Conservation (phyloP, 2,329 filamentous ascomycete genomes). For the Alternaria burnsii region DNA sequence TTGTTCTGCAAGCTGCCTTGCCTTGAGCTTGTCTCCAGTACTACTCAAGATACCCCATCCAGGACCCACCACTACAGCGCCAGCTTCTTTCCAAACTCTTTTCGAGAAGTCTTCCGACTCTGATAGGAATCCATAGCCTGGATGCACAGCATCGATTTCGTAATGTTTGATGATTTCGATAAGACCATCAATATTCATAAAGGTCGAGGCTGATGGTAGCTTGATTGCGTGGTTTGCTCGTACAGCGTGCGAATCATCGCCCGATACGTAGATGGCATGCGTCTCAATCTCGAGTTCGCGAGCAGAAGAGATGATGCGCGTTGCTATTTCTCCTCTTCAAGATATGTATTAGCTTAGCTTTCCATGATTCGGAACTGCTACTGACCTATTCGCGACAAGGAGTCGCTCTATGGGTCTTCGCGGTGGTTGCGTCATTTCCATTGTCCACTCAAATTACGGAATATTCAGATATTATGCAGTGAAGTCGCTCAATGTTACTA, state of each 20-base stretch:
- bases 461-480: neutral
- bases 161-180: slow-evolving; percentile 59
- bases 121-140: slow-evolving; percentile 70
- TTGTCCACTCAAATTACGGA: neutral
- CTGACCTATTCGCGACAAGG: slow-evolving; percentile 63
- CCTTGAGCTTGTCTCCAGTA: slow-evolving; percentile 65
- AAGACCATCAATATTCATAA: slow-evolving; percentile 62
- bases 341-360: neutral
- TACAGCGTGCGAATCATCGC: slow-evolving; percentile 64
- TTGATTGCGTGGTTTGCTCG: slow-evolving; percentile 61
- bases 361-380: neutral
- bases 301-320: slow-evolving; percentile 67
- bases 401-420: slow-evolving; percentile 58
- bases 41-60: slow-evolving; percentile 64
- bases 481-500: neutral
- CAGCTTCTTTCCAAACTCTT: slow-evolving; percentile 60
- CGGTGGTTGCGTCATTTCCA: slow-evolving; percentile 36
- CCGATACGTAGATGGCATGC: slow-evolving; percentile 63
- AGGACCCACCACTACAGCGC: slow-evolving; percentile 62
- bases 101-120: slow-evolving; percentile 62
- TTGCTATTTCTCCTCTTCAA: slow-evolving; percentile 69
- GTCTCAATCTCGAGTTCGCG: slow-evolving; percentile 66
- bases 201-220: slow-evolving; percentile 61
- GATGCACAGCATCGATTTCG: slow-evolving; percentile 64
- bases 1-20: slow-evolving; percentile 60